These are phyloP conservation scores for Cardamine occulta DNA, from an alignment of 345 rosid genomes.

Conservation along the genomic window DNA sequence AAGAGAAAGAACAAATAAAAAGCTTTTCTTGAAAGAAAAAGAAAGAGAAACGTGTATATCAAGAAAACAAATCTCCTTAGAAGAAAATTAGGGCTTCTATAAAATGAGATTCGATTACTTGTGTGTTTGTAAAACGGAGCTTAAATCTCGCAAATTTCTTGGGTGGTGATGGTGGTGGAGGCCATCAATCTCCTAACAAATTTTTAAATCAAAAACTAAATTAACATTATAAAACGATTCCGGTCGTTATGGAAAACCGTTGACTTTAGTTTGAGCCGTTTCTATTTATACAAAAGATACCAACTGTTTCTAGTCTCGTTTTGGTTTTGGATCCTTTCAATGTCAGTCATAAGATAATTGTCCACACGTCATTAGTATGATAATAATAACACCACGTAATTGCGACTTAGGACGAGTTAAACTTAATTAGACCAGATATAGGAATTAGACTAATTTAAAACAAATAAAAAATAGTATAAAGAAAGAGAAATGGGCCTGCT, in stretches of 20 bases:
- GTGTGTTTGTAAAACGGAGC: conserved; percentile 40
- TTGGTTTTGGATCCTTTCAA: conserved; percentile 37
- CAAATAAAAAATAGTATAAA: not conserved
- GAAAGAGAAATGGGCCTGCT: conserved; percentile 26
- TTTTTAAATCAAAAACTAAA: conserved; percentile 22
- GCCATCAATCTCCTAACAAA: conserved; percentile 39
- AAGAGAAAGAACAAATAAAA: conserved; percentile 10
- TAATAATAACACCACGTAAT: conserved; percentile 29
- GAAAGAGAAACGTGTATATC: conserved; percentile 33
- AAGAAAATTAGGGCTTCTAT: conserved; percentile 38
- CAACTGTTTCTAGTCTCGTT: conserved; percentile 9
- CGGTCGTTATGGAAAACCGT: conserved; percentile 43
- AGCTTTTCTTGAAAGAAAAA: not conserved
- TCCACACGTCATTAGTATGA: conserved; percentile 40
- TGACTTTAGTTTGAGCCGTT: conserved; percentile 41
- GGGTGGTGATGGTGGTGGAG: conserved; percentile 45
- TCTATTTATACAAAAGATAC: conserved; percentile 42
- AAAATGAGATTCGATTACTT: conserved; percentile 30
- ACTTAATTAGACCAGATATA: not conserved
- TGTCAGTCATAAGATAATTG: conserved; percentile 34
- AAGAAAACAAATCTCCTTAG: conserved; percentile 33
- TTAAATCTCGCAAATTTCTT: conserved; percentile 39
- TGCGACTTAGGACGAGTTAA: conserved; percentile 16
- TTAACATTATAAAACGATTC: conserved; percentile 37
- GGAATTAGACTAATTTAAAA: conserved; percentile 20